phyloP scores from a whole-genome alignment of 441 rosid genomes.

The Macaranga tanarius region DNA sequence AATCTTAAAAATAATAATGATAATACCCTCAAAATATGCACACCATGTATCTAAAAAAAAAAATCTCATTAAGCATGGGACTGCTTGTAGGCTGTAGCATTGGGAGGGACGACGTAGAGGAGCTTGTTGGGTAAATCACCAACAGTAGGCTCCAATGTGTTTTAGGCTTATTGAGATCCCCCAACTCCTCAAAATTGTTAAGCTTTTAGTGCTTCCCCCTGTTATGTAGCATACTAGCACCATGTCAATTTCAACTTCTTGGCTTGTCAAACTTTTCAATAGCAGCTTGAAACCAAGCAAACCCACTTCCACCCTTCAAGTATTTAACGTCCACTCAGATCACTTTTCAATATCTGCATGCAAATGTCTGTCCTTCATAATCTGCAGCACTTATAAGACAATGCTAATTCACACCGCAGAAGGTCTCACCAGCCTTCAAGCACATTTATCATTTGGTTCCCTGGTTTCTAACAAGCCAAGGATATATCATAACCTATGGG shows the following conservation, averaged over 20 bases:
- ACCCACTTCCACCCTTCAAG: not conserved
- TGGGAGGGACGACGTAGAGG: not conserved
- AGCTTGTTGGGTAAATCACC: constrained; percentile 1
- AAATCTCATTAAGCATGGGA: not conserved
- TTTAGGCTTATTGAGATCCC: not conserved
- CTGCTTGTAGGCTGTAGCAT: too few species aligned
- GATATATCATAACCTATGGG: not conserved
- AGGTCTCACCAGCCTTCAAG: too few species aligned
- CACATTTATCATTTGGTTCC: not conserved
- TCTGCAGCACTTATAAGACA: not conserved
- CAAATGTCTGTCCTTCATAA: too few species aligned
- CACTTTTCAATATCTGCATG: too few species aligned
- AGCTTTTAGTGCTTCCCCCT: not conserved
- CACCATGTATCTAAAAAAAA: not conserved
- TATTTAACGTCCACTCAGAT: too few species aligned
- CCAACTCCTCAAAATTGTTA: not conserved
- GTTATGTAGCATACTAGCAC: not conserved
- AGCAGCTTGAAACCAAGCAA: not conserved
- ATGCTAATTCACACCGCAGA: not conserved
- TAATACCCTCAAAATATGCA: not conserved
- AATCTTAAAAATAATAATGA: too few species aligned
- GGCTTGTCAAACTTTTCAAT: not conserved
- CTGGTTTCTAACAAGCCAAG: not conserved
- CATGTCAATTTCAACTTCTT: not conserved
- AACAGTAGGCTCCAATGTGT: not conserved